phyloP scores from a whole-genome alignment of 176 grass and related monocot genomes.

The Carex scoparia region DNA sequence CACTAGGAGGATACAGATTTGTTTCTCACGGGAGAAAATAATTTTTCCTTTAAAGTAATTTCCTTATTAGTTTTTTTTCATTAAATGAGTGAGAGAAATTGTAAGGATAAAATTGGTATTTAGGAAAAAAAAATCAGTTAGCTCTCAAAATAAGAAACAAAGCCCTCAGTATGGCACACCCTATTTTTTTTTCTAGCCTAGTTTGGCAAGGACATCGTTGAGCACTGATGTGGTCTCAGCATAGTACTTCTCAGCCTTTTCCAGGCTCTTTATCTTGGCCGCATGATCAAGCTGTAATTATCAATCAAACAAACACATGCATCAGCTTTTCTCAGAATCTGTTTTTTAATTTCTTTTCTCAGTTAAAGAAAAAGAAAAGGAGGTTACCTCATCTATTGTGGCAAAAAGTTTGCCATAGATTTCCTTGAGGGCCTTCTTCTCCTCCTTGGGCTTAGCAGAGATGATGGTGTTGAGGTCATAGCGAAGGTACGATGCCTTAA shows the following conservation, averaged over 20 bases:
- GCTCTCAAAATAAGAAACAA: no score
- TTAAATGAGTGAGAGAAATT: no score
- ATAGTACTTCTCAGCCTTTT: conserved; percentile 71
- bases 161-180: no score
- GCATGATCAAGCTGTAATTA: conserved; percentile 82
- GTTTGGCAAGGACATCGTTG: conserved; percentile 62
- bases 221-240: conserved; percentile 48
- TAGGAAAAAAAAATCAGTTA: no score
- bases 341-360: no score
- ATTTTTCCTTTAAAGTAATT: no score
- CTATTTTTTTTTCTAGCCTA: conserved; percentile 45
- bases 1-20: no score
- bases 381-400: conserved; percentile 47
- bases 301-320: not conserved
- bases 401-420: conserved; percentile 63
- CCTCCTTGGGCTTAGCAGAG: conserved; percentile 72
- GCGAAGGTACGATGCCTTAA: conserved; percentile 60
- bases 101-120: no score
- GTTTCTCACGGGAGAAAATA: no score
- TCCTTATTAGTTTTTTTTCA: no score
- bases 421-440: conserved; percentile 81
- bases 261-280: conserved; percentile 87
- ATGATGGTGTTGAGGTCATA: conserved; percentile 91
- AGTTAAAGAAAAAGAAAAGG: no score
- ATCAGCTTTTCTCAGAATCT: not conserved